These are phyloP conservation scores for Xerocomus spinulosus DNA, from an alignment of 768 basidiomycete genomes.

Conservation along the genomic window DNA sequence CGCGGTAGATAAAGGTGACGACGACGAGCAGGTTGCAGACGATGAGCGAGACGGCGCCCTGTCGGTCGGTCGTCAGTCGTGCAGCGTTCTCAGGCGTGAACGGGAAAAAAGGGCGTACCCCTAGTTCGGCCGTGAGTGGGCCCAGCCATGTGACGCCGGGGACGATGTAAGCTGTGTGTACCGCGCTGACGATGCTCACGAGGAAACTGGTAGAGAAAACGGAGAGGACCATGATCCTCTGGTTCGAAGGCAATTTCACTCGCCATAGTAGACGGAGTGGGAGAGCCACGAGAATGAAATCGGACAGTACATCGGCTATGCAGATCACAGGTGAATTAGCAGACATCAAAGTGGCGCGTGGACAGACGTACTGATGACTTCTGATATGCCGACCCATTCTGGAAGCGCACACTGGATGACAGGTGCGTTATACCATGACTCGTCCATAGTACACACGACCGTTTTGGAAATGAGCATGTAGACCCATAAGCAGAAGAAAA, in stretches of 20 bases:
- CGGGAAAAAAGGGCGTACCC: conserved; percentile 28
- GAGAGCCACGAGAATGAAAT: conserved; percentile 40
- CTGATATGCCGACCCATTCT: conserved; percentile 46
- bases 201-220: conserved; percentile 53
- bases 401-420: conserved; percentile 42
- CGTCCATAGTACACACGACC: conserved; percentile 40
- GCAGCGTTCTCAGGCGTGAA: background rate
- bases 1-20: conserved; percentile 32
- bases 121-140: conserved; percentile 36
- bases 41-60: conserved; percentile 37
- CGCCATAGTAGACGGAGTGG: conserved; percentile 44
- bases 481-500: conserved; percentile 18
- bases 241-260: conserved; percentile 38
- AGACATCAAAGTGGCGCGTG: background rate
- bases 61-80: background rate
- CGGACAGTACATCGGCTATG: conserved; percentile 46
- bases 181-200: conserved; percentile 41
- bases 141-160: conserved; percentile 13
- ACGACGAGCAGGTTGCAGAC: conserved; percentile 41
- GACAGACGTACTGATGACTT: conserved; percentile 44
- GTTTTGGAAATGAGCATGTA: conserved; percentile 16
- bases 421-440: conserved; percentile 34
- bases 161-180: conserved; percentile 42
- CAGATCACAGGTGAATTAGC: background rate
- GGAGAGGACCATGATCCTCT: conserved; percentile 36